Evolutionary conservation across 2,329 filamentous ascomycete species (phyloP).

Genomic region (Verticillium nonalfalfae): DNA sequence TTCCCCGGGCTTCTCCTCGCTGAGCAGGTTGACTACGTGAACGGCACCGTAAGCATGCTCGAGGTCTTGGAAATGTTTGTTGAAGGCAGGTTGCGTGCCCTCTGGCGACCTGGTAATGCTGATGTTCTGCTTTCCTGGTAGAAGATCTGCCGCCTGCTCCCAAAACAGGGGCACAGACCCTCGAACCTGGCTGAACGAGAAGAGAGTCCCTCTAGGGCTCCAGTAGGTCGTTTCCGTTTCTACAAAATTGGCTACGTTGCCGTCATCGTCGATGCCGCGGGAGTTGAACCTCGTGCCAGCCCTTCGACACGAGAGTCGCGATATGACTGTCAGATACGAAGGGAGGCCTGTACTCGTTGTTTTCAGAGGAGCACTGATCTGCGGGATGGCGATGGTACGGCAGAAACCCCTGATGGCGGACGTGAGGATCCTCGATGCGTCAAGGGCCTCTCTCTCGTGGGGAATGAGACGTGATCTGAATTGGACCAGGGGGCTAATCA

Average conservation of each 20-base stretch:
- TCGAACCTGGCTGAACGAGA: constrained; percentile 89
- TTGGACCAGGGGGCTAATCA: constrained; percentile 88
- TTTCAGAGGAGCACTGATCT: constrained; percentile 65
- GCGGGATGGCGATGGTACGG: constrained; percentile 77
- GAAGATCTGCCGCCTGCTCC: constrained; percentile 84
- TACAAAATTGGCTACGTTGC: constrained; percentile 97
- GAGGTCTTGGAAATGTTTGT: constrained; percentile 88
- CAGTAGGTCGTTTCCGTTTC: constrained; percentile 93
- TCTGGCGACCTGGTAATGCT: constrained; percentile 81
- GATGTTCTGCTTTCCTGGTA: constrained; percentile 93
- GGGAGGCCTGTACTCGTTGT: constrained; percentile 64
- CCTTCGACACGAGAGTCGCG: constrained; percentile 80
- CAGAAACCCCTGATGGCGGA: constrained; percentile 94
- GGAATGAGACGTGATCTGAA: constrained; percentile 78
- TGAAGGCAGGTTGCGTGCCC: constrained; percentile 88
- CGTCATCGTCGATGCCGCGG: constrained; percentile 95
- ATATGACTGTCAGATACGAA: constrained; percentile 82
- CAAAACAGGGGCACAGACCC: constrained; percentile 95
- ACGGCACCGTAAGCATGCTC: constrained; percentile 83
- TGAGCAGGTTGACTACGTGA: constrained; percentile 91
- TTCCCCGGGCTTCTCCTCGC: constrained; percentile 80
- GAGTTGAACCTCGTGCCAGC: constrained; percentile 95
- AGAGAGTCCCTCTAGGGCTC: constrained; percentile 70
- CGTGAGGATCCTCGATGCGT: constrained; percentile 80
- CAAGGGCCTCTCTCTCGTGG: constrained; percentile 71